Base-by-base conservation (phyloP, 228 moss, liverwort and hornwort genomes). In the Sphagnum fallax region DNA sequence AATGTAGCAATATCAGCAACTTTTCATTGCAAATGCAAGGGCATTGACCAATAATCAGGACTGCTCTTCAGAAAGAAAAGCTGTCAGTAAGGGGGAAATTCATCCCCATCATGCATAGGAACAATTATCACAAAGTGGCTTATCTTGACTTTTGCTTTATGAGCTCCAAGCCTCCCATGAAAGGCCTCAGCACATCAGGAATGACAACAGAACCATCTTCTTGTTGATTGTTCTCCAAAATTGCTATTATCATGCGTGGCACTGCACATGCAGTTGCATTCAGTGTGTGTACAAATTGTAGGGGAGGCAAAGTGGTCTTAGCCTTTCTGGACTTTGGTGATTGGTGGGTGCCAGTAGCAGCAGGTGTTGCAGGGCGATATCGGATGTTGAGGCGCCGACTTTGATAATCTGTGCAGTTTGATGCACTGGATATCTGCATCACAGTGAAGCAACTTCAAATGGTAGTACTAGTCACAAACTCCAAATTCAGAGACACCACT, bases 241-340 rank as follows among this genome's bases (percentile, higher is more conserved):
- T 90, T 49, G 94, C 90, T 60, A 98, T 90, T 64, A 98, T 84
- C 98, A 98, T 94, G 14, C 98, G 80, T 2, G 98, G 98, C 8
- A 92, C 89, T 50, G 98, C 98, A 79, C 98, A 98, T 4, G 94
- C 98, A 10, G 94, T 98, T 47, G 98, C 94, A 73, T 98, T 98
- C 61, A 98, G 67, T 1, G 98, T 94, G 76, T 98, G 98, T 1
- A 74, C 78, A 70, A 98, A 98, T 50, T 76, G 83, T 0, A 75
- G 90, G n/a, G 92, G 70, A 4, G 94, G 77, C 66, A 87, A 71
- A 60, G 89, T 87, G 52, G 77, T 63, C 75, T 89, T 93, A 12
- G 72, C 84, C 88, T 74, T 89, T 81, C 80, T 87, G 53, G 67
- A 82, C 70, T 76, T 79, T 8, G 50, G 74, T 50, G 75, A 67